A percentile compares a stretch with the other conserved stretches of the same genome.
Conservation (phyloP, 2,329 filamentous ascomycete species). For the Neopestalotiopsis clavispora region DNA sequence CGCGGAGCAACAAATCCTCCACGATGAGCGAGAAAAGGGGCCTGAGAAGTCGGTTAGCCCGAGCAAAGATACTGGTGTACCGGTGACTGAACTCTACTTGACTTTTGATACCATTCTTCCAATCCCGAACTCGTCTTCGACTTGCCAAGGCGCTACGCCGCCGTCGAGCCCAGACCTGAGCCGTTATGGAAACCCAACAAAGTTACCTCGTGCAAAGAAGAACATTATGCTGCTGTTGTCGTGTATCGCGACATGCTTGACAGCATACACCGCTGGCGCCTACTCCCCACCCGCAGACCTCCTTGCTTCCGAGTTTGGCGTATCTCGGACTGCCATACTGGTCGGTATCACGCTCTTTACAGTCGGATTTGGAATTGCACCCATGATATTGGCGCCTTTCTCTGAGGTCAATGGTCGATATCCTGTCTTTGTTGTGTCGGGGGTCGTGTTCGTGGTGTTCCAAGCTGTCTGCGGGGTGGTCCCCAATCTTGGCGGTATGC, state of each 20-base stretch:
- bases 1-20: not conserved
- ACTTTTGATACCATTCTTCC: constrained; percentile 66
- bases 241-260: constrained; percentile 75
- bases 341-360: constrained; percentile 84
- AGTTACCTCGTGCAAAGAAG: constrained; percentile 75
- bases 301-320: constrained; percentile 68
- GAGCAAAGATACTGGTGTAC: constrained; percentile 20
- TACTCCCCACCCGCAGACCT: constrained; percentile 73
- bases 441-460: constrained; percentile 72
- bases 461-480: constrained; percentile 78
- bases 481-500: constrained; percentile 71
- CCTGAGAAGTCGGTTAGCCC: not conserved
- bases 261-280: constrained; percentile 81
- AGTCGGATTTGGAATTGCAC: constrained; percentile 76
- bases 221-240: constrained; percentile 73
- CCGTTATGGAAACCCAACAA: constrained; percentile 71
- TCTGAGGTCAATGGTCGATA: constrained; percentile 86
- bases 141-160: constrained; percentile 38
- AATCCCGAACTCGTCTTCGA: constrained; percentile 34
- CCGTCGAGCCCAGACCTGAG: constrained; percentile 69
- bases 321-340: constrained; percentile 69
- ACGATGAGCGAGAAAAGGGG: not conserved
- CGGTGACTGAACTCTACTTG: constrained; percentile 62
- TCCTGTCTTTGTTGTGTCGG: constrained; percentile 79
- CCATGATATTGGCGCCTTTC: constrained; percentile 85